Evolutionary conservation across 495 filamentous ascomycete genomes (phyloP).

Genomic region (Aspergillus panamensis): DNA sequence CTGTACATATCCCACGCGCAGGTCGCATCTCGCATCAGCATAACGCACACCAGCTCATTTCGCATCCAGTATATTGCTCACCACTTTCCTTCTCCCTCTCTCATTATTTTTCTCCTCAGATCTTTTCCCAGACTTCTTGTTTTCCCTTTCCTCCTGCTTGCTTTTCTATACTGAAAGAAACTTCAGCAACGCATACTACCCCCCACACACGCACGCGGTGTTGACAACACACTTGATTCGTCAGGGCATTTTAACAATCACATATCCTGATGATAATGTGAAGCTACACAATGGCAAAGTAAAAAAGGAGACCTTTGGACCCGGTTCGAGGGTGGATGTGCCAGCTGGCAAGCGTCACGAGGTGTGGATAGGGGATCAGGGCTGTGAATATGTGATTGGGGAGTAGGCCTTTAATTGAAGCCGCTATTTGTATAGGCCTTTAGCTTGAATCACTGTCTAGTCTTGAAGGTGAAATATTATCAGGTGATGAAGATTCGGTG

Average conservation of each 20-base stretch:
- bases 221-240: constrained; percentile 78
- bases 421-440: background rate
- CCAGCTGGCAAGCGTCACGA: constrained; percentile 69
- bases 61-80: background rate
- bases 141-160: background rate
- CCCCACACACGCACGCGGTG: constrained; percentile 65
- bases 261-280: constrained; percentile 63
- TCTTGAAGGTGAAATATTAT: background rate
- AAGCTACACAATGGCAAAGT: constrained; percentile 33
- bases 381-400: constrained; percentile 85
- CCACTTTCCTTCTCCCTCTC: background rate
- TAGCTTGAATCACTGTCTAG: background rate
- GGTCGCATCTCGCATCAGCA: background rate
- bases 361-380: constrained; percentile 75
- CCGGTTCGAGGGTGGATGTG: constrained; percentile 72
- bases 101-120: background rate
- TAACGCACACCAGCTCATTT: background rate
- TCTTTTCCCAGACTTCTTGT: too few relatives aligned
- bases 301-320: constrained; percentile 63
- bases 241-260: constrained; percentile 64
- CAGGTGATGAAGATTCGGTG: too few relatives aligned
- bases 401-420: constrained; percentile 43
- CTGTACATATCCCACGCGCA: background rate
- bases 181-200: constrained; percentile 64
- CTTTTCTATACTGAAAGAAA: background rate